Evolutionary conservation across 768 basidiomycete species (phyloP).

Genomic region (Tricholoma sp.): DNA sequence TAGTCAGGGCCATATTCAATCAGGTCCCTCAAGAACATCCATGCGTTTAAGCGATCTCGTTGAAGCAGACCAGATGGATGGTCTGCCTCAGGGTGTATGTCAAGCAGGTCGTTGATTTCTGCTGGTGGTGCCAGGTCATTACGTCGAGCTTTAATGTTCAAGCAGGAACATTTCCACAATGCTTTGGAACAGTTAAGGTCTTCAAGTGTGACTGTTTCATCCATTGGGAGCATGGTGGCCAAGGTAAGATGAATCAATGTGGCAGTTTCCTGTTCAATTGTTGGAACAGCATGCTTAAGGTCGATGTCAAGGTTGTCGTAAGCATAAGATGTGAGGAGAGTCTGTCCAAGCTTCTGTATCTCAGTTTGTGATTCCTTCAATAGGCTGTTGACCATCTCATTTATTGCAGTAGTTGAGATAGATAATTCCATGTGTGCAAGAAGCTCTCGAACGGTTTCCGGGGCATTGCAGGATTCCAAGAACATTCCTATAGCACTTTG

Average conservation of each 20-base stretch:
- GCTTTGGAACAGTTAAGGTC: conserved; percentile 23
- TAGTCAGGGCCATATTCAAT: conserved; percentile 19
- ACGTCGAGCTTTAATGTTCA: conserved; percentile 12
- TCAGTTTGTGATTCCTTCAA: conserved; percentile 14
- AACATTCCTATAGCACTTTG: background rate
- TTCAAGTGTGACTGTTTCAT: conserved; percentile 10
- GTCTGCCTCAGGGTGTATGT: background rate
- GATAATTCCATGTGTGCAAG: background rate
- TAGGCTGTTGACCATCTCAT: background rate
- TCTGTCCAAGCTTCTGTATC: conserved; percentile 18
- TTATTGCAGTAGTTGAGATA: background rate
- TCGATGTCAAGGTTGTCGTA: conserved; percentile 42
- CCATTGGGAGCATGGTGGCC: conserved; percentile 19
- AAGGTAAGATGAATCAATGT: conserved; percentile 25
- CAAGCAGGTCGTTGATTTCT: background rate
- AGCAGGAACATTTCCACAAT: conserved; percentile 21
- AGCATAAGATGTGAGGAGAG: conserved; percentile 17
- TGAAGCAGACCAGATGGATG: conserved; percentile 15
- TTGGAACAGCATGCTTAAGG: conserved; percentile 22
- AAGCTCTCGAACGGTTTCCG: background rate
- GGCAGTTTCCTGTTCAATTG: conserved; percentile 21
- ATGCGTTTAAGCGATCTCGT: conserved; percentile 16
- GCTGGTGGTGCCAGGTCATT: background rate
- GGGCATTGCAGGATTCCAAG: background rate
- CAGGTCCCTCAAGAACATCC: conserved; percentile 20